Conservation (phyloP, 129 eudicot species). For the Artemisia tridentata region DNA sequence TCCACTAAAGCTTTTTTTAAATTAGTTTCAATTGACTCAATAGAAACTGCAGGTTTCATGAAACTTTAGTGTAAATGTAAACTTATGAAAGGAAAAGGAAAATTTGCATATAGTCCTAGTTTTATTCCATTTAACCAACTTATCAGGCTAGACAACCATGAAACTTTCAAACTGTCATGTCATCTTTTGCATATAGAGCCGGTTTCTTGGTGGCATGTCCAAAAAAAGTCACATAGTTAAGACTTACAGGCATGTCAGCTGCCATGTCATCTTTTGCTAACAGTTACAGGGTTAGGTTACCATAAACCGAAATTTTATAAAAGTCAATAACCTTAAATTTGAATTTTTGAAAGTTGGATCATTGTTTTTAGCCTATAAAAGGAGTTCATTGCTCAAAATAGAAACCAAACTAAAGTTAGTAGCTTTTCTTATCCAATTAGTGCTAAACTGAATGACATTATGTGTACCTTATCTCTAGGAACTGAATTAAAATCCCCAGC, state of each 20-base stretch:
- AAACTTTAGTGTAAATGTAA: no score
- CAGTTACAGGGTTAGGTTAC: background rate
- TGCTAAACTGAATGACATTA: background rate
- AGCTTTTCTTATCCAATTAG: background rate
- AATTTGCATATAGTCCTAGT: no score
- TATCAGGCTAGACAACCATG: no score
- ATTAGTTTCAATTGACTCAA: no score
- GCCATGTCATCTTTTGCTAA: background rate
- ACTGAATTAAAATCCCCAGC: constrained; percentile 92
- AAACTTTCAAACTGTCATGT: no score
- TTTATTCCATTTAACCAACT: no score
- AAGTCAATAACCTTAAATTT: background rate
- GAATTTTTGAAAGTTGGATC: background rate
- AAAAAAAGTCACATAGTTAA: background rate
- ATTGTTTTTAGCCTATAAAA: background rate
- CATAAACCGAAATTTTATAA: background rate
- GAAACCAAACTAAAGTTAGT: background rate
- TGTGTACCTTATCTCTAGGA: constrained; percentile 84
- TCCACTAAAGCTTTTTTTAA: no score
- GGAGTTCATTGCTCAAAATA: background rate
- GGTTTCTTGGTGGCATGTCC: background rate
- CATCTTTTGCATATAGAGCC: no score
- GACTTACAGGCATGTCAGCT: background rate
- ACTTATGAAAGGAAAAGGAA: no score
- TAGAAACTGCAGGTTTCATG: no score